Percentiles rank a stretch among this genome's conserved stretches.
Conservation (phyloP, 2,329 filamentous ascomycete genomes). For the Eutypella sp. region DNA sequence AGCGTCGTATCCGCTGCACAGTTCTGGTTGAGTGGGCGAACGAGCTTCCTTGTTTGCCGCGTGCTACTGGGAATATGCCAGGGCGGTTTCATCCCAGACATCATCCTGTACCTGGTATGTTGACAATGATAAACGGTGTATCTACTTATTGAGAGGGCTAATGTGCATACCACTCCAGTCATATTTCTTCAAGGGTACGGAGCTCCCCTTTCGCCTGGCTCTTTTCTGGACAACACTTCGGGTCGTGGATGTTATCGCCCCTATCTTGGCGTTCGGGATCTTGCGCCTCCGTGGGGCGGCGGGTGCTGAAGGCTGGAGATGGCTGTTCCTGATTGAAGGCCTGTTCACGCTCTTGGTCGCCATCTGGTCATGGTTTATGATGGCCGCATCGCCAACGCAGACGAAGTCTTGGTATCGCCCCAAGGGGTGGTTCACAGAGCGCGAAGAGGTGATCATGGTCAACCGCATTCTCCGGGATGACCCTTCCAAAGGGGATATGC, state of each 20-base stretch:
- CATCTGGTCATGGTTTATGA: slow-evolving; percentile 38
- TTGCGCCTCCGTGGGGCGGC: slow-evolving; percentile 33
- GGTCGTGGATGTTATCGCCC: slow-evolving; percentile 26
- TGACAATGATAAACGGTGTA: background rate
- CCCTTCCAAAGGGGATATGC: slow-evolving; percentile 56
- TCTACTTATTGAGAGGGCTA: background rate
- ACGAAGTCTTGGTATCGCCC: slow-evolving; percentile 54
- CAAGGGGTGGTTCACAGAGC: slow-evolving; percentile 57
- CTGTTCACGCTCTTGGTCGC: slow-evolving; percentile 37
- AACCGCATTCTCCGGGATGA: slow-evolving; percentile 57
- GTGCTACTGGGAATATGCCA: slow-evolving; percentile 28
- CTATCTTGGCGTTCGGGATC: slow-evolving; percentile 29
- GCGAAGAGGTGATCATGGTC: slow-evolving; percentile 58
- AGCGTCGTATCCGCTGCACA: slow-evolving; percentile 28
- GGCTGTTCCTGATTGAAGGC: slow-evolving; percentile 52
- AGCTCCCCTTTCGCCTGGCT: slow-evolving; percentile 28
- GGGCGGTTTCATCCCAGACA: slow-evolving; percentile 32
- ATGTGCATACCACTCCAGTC: slow-evolving; percentile 10
- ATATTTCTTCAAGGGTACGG: slow-evolving; percentile 29
- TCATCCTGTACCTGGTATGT: slow-evolving; percentile 27
- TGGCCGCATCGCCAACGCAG: slow-evolving; percentile 42
- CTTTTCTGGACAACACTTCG: slow-evolving; percentile 29
- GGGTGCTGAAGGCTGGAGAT: slow-evolving; percentile 37
- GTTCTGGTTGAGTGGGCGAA: slow-evolving; percentile 22
- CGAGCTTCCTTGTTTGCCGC: slow-evolving; percentile 25